Base-by-base conservation (phyloP, 768 basidiomycete genomes). In the Mycena leptocephala region DNA sequence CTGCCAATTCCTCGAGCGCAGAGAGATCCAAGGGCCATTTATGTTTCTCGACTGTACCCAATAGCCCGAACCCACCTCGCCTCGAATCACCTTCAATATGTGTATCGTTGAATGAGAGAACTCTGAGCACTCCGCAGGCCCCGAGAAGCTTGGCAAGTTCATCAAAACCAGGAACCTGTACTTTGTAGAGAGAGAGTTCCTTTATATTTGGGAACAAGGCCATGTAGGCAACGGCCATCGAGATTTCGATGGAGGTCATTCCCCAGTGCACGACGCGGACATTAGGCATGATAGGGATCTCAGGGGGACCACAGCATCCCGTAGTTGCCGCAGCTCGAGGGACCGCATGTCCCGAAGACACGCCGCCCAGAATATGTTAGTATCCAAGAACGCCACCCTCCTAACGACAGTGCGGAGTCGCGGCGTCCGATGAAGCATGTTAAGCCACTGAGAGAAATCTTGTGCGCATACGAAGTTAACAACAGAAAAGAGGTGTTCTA, bases 271-370 rank as follows among this genome's bases (percentile, higher is more conserved):
- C 55, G 22, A 24, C 13, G 22, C 51, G 66, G 55, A 58, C 67
- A 14, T 58, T 69, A 24, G 55, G 67, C 67, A 67, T 67, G 32
- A 6, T 2, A 18, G 39, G 56, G 1, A 66, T 58, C 32, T 2
- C 22, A 20, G 59, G 70, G 70, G 64, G 22, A 53, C 30, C 11
- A 51, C 28, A 41, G 63, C 55, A 10, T 37, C 26, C 18, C 22
- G 35, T 13, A 37, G 58, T 16, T 35, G 10, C 33, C n/a, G n/a
- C n/a, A n/a, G n/a, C n/a, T 35, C n/a, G 8, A 33, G 80, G 82
- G 74, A 84, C 79, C 20, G 61, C 79, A 33, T 16, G 30, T 33
- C 18, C 18, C 30, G 32, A 18, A 20, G 56, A 51, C 11, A 9
- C 11, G 13, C 39, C 24, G 39, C 14, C 48, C 59, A 61, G 30